phyloP scores from a whole-genome alignment of 2,329 filamentous ascomycete genomes.

The Aspergillus flavus region DNA sequence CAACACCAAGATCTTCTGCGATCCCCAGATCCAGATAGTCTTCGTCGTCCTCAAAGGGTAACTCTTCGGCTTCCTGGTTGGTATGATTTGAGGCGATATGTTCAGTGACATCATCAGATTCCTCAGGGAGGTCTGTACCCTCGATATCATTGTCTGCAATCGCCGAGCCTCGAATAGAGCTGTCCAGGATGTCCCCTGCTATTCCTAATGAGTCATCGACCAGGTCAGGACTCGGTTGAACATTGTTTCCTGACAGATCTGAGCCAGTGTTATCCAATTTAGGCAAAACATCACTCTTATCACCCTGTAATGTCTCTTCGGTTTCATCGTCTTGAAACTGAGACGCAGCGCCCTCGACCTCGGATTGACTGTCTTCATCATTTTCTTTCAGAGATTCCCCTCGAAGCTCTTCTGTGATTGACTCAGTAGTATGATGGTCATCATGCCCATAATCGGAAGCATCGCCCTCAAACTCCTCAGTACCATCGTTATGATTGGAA shows the following conservation, averaged over 20 bases:
- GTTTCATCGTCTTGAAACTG: conserved; percentile 17
- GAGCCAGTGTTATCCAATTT: conserved; percentile 20
- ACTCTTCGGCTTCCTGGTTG: conserved; percentile 26
- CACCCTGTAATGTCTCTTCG: conserved; percentile 15
- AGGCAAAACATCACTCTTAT: conserved; percentile 13
- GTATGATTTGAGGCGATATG: conserved; percentile 12
- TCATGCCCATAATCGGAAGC: conserved; percentile 13
- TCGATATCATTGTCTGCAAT: conserved; percentile 16
- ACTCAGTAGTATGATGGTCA: conserved; percentile 14
- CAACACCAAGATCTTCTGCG: conserved; percentile 25
- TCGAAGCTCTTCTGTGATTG: conserved; percentile 15
- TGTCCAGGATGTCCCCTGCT: conserved; percentile 37
- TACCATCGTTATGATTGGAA: conserved; percentile 3
- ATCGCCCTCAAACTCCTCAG: conserved; percentile 19
- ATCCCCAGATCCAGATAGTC: conserved; percentile 44
- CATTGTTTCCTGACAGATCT: conserved; percentile 14
- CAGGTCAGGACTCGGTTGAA: conserved; percentile 20
- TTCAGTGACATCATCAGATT: conserved; percentile 23
- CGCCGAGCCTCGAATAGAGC: conserved; percentile 19
- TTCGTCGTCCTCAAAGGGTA: conserved; percentile 31
- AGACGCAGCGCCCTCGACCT: conserved; percentile 13
- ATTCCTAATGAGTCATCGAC: conserved; percentile 36
- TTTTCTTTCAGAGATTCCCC: conserved; percentile 15
- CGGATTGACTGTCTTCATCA: conserved; percentile 14
- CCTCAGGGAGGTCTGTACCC: conserved; percentile 17